Evolutionary conservation across 2,329 filamentous ascomycete species (phyloP), one percentile per base, ranked within the genome.

Genomic region (Geosmithia morbida): DNA sequence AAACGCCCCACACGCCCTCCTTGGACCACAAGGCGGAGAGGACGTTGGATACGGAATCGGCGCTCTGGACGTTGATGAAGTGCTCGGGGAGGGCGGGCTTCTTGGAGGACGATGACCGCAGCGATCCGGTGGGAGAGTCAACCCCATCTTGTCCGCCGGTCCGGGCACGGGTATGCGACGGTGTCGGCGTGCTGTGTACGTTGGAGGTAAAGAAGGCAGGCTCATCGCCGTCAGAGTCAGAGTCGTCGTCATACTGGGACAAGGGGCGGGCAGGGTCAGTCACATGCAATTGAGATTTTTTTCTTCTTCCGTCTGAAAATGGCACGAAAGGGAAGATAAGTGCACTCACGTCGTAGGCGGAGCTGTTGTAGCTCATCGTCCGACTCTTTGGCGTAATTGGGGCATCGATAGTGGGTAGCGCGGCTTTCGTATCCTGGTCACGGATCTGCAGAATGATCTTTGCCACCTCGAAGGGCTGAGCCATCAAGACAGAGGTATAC

Each of bases 381-480:
- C 54, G 62, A 50, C 53, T 66, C 57, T 46, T 51, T 45, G 44
- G 51, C 7, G 48, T 46, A 41, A 59, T 59, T 14, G 52, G 56
- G 33, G 58, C 45, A 33, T 59, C 49, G 22, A 48, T 45, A n/a
- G 53, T 50, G 17, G 54, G 49, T 39, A 59, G 46, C 10, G 54
- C 51, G 41, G 68, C 69, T 37, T 66, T 55, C 46, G 70, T 70
- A 54, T 75, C 74, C 56, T 81, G 76, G 51, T 64, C 66, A 53
- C 74, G 79, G 46, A 88, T 79, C 66, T 98, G 92, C 55, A 98
- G 68, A 48, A 97, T 78, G 14, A 83, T 92, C 74, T 96, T 97
- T 59, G 90, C 88, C 49, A 96, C 89, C 70, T 97, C 92, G 63
- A 98, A 97, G 14, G 92, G 92, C 66, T 98, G 92, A 47, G 87